Evolutionary conservation across 2,329 filamentous ascomycete genomes (phyloP).

Genomic region (Clarireedia monteithiana): DNA sequence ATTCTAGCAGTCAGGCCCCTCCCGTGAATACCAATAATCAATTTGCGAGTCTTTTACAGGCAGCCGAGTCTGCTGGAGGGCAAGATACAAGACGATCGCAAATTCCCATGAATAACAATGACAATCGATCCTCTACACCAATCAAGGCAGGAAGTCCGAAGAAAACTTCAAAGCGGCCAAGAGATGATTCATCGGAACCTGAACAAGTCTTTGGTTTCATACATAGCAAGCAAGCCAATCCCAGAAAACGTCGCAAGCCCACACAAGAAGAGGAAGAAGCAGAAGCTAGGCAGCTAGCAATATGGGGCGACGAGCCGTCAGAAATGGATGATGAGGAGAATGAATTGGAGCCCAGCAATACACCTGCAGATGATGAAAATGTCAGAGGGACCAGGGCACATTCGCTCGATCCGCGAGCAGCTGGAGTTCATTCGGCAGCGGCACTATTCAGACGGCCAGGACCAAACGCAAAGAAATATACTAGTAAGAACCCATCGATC

Average conservation of each 20-base stretch:
- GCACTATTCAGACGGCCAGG: constrained; percentile 25
- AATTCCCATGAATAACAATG: constrained; percentile 2
- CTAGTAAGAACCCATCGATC: constrained; percentile 16
- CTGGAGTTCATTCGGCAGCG: constrained; percentile 24
- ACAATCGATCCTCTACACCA: neutral
- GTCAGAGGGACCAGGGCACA: constrained; percentile 1
- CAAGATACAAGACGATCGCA: constrained; percentile 4
- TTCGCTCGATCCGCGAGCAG: constrained; percentile 20
- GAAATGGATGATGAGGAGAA: constrained; percentile 12
- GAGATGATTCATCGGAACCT: constrained; percentile 4
- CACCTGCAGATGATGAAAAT: neutral
- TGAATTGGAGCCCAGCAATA: no score
- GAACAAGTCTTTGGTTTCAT: constrained; percentile 7
- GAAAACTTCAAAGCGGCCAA: neutral
- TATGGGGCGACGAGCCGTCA: constrained; percentile 24
- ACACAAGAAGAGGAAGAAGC: constrained; percentile 14
- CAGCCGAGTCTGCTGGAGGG: constrained; percentile 22
- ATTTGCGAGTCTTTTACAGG: constrained; percentile 23
- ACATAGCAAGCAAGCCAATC: neutral
- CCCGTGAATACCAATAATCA: constrained; percentile 14
- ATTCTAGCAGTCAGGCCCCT: constrained; percentile 5
- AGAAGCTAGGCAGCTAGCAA: constrained; percentile 21
- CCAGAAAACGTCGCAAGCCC: constrained; percentile 10
- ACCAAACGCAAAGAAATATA: constrained; percentile 25
- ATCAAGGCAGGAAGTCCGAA: neutral